phyloP scores from a whole-genome alignment of 495 filamentous ascomycete genomes.

The Parachaetomium inaequale region DNA sequence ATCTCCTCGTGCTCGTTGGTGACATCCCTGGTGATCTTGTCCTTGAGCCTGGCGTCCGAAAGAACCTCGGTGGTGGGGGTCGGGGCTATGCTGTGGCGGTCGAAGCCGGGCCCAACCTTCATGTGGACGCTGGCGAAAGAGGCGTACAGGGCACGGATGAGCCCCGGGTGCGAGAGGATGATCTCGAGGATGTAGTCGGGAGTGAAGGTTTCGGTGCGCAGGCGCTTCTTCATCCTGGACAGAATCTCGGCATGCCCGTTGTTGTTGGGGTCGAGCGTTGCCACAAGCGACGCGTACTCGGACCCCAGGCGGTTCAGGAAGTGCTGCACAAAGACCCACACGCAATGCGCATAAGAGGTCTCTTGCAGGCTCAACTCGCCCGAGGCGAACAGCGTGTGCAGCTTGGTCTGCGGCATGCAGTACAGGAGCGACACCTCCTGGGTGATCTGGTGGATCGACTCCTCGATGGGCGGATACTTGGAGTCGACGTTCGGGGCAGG shows the following conservation, averaged over 20 bases:
- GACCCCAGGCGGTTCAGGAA: slow-evolving; percentile 93
- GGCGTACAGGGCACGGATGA: slow-evolving; percentile 85
- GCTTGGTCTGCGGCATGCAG: slow-evolving; percentile 95
- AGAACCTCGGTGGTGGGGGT: slow-evolving; percentile 67
- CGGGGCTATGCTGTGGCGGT: slow-evolving; percentile 69
- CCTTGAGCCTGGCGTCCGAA: slow-evolving; percentile 72
- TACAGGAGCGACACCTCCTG: slow-evolving; percentile 96
- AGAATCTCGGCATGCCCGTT: slow-evolving; percentile 85
- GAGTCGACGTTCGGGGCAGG: slow-evolving; percentile 57
- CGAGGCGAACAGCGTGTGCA: slow-evolving; percentile 83
- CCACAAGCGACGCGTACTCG: slow-evolving; percentile 82
- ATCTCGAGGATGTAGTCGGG: slow-evolving; percentile 97
- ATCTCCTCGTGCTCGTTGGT: slow-evolving; percentile 95
- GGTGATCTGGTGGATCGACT: slow-evolving; percentile 97
- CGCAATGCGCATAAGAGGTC: slow-evolving; percentile 93
- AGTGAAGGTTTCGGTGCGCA: slow-evolving; percentile 95
- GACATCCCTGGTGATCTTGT: slow-evolving; percentile 74
- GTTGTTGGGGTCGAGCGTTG: slow-evolving; percentile 69
- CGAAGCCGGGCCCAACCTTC: slow-evolving; percentile 70
- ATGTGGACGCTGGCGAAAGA: slow-evolving; percentile 90
- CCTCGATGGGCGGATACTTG: slow-evolving; percentile 63
- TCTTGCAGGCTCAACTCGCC: slow-evolving; percentile 91
- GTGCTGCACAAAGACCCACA: slow-evolving; percentile 95
- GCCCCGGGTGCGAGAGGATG: slow-evolving; percentile 82
- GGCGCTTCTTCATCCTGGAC: slow-evolving; percentile 90